These are phyloP conservation scores for Ambrosia hybrid DNA, from an alignment of 140 eudicot species.

Conservation along the genomic window DNA sequence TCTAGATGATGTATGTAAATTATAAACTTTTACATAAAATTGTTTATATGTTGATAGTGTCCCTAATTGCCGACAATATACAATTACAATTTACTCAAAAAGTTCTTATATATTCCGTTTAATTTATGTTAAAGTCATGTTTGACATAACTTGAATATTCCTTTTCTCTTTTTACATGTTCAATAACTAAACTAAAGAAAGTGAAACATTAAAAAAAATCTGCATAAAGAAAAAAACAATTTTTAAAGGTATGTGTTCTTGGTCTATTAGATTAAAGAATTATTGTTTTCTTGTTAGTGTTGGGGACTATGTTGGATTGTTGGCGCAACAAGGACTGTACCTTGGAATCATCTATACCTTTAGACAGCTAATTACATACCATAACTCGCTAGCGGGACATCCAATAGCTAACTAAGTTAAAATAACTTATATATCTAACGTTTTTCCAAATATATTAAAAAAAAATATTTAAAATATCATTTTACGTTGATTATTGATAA, in stretches of 20 bases:
- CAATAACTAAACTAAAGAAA: neutral
- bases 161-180: neutral
- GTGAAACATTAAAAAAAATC: neutral
- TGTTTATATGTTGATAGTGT: too few relatives aligned
- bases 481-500: neutral
- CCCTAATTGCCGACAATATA: too few relatives aligned
- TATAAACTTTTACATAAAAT: too few relatives aligned
- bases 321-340: slow-evolving; percentile 13
- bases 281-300: slow-evolving; percentile 13
- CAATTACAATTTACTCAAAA: too few relatives aligned
- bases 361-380: slow-evolving; percentile 15
- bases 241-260: neutral
- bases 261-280: neutral
- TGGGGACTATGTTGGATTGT: slow-evolving; percentile 22
- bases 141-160: neutral
- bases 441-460: neutral
- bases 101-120: neutral
- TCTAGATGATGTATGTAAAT: too few relatives aligned
- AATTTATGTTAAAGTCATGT: neutral
- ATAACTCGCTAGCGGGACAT: slow-evolving; percentile 2
- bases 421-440: neutral
- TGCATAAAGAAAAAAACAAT: neutral
- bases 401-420: slow-evolving; percentile 1
- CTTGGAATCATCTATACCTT: slow-evolving; percentile 14
- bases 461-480: neutral